A percentile compares a stretch with the other conserved stretches of the same genome.
Evolutionary conservation across 192 early-diverging fungal species (phyloP).

Genomic region (Mortierella claussenii): DNA sequence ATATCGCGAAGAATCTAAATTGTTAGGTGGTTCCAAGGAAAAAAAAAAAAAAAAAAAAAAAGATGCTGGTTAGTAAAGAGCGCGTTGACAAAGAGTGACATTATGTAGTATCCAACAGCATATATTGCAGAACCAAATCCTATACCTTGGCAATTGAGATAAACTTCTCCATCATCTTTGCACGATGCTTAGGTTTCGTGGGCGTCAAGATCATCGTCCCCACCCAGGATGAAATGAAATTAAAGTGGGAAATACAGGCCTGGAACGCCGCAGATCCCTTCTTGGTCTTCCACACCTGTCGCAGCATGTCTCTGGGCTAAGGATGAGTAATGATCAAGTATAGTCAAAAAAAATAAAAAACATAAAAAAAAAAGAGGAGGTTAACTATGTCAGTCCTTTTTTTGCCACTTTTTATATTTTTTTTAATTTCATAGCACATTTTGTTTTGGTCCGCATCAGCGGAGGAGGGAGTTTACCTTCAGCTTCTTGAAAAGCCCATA

Average conservation of each 20-base stretch:
- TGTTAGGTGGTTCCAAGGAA: background rate
- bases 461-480: no score
- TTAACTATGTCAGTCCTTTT: background rate
- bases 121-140: background rate
- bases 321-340: no score
- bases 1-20: slow-evolving; percentile 69
- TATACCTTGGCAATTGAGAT: slow-evolving; percentile 74
- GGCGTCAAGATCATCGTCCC: slow-evolving; percentile 72
- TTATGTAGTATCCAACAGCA: background rate
- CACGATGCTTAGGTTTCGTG: slow-evolving; percentile 68
- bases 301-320: slow-evolving; percentile 69
- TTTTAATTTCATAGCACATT: no score
- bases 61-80: background rate
- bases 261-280: slow-evolving; percentile 55
- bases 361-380: background rate
- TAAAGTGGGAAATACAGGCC: slow-evolving; percentile 75
- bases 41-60: slow-evolving; percentile 4
- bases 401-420: no score
- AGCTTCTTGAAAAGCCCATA: slow-evolving; percentile 70
- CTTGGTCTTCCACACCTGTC: slow-evolving; percentile 66
- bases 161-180: slow-evolving; percentile 72
- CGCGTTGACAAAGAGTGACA: background rate
- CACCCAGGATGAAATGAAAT: slow-evolving; percentile 80
- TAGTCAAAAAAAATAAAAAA: no score
- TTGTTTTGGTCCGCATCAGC: no score